Percentiles rank a stretch among this genome's conserved stretches.
These are phyloP conservation scores for Setaria viridis DNA, from an alignment of 202 grass and related monocot species.

Conservation along the genomic window DNA sequence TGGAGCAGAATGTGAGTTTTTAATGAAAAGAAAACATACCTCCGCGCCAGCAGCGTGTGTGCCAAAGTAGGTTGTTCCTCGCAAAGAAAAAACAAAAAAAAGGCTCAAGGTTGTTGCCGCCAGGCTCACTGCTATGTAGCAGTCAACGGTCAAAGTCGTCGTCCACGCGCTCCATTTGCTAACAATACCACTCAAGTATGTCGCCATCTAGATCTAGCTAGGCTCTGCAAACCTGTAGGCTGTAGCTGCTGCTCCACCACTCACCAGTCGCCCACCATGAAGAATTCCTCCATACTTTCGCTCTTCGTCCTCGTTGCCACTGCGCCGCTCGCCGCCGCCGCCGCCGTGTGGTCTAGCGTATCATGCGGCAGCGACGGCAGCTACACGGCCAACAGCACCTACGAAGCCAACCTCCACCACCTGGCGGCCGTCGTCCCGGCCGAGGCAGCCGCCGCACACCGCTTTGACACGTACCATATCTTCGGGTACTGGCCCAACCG, in stretches of 20 bases:
- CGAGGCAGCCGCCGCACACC: background rate
- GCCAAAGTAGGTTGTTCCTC: no score
- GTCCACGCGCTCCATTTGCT: background rate
- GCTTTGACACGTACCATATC: background rate
- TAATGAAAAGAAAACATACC: background rate
- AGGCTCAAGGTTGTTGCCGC: background rate
- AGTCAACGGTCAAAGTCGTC: constrained; percentile 28
- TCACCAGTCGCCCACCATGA: background rate
- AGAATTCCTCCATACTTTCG: background rate
- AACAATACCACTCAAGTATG: background rate
- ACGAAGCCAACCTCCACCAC: constrained; percentile 44
- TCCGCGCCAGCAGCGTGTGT: no score
- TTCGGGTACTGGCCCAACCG: constrained; percentile 35
- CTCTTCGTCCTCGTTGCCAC: background rate
- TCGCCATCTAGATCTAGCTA: background rate
- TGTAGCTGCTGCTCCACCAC: background rate
- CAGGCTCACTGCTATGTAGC: background rate
- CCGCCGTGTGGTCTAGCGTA: background rate
- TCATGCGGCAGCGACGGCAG: background rate
- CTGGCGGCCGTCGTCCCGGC: constrained; percentile 17
- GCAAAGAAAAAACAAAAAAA: no score
- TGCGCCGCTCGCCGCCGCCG: background rate
- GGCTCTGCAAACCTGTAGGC: background rate
- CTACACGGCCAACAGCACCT: constrained; percentile 32
- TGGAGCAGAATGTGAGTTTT: background rate